Conservation (phyloP, 2,329 filamentous ascomycete species). For the Plectosphaerella plurivora region DNA sequence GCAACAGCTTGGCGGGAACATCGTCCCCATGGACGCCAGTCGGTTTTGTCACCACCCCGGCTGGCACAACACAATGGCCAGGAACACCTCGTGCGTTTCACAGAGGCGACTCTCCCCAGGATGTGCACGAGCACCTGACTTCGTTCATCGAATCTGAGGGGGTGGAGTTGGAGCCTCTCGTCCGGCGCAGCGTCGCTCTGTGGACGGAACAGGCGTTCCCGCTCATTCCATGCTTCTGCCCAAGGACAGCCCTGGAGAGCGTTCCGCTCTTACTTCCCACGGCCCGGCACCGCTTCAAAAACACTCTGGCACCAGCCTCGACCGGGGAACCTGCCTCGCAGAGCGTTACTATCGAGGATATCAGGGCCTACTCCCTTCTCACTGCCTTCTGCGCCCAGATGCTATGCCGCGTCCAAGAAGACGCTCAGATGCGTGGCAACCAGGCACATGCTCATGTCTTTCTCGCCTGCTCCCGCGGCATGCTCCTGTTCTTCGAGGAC, state of each 20-base stretch:
- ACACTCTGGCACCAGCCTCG: background rate
- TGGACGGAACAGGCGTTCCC: background rate
- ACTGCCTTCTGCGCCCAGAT: constrained; percentile 35
- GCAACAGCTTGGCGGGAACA: background rate
- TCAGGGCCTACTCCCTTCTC: constrained; percentile 30
- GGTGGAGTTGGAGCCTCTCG: background rate
- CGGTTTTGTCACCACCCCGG: background rate
- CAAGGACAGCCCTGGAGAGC: background rate
- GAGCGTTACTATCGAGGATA: background rate
- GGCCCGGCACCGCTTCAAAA: background rate
- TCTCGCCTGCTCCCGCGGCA: constrained; percentile 31
- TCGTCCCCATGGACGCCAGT: background rate
- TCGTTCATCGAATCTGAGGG: background rate
- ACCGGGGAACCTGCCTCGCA: background rate
- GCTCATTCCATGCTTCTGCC: background rate
- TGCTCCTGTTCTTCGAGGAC: constrained; percentile 34
- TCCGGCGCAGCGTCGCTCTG: background rate
- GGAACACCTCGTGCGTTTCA: background rate
- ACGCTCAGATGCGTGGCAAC: constrained; percentile 8
- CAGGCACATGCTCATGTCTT: constrained; percentile 27
- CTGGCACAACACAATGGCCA: background rate
- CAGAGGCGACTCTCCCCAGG: background rate
- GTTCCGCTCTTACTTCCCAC: background rate
- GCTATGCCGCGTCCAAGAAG: constrained; percentile 34
- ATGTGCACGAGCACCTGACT: background rate